Evolutionary conservation across 192 early-diverging fungal species (phyloP), one percentile per base, ranked within the genome.

Genomic region (Physocladia obscura): DNA sequence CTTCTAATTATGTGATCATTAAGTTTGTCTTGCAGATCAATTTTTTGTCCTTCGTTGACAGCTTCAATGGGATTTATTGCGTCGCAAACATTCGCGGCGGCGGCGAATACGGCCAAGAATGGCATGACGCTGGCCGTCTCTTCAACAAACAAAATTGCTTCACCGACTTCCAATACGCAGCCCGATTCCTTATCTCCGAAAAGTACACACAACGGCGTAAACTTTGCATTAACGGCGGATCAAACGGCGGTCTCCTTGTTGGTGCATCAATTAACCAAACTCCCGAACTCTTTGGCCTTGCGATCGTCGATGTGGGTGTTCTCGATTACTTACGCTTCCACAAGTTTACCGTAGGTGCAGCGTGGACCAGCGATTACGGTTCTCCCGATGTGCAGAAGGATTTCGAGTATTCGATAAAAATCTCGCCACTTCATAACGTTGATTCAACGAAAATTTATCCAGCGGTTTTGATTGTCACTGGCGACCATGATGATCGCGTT

Each of bases 131-230:
- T 17, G 90, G 89, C 29, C 76, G 73, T 30, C 59, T 83, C 30
- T 52, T 65, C 35, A 87, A 87, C 32, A 91, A 90, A 70, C 89
- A 91, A 61, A 91, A 89, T 69, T 78, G 79, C 17, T 89, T 90
- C 78, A 89, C 90, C 67, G 90, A 91, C 69, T 91, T 91, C 68
- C 88, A 90, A 75, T 76, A 71, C 17, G 88, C 88, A 8, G 88
- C 89, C 19, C 85, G 85, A 63, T 84, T 77, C 61, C 73, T 91
- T 47, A 74, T 87, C 37, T 48, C 71, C 17, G 74, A 82, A 13
- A 83, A 84, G 29, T 89, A 84, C 60, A 90, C 89, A 1, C 51
- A 31, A 13, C 78, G 84, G 4, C 60, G 62, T n/a, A 81, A 83
- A 54, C 56, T 89, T 24, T 75, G 78, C 37, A 89, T 88, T 57